Evolutionary conservation across 768 basidiomycete species (phyloP), one percentile per base, ranked within the genome.

Genomic region (Neoboletus brunneissimus): DNA sequence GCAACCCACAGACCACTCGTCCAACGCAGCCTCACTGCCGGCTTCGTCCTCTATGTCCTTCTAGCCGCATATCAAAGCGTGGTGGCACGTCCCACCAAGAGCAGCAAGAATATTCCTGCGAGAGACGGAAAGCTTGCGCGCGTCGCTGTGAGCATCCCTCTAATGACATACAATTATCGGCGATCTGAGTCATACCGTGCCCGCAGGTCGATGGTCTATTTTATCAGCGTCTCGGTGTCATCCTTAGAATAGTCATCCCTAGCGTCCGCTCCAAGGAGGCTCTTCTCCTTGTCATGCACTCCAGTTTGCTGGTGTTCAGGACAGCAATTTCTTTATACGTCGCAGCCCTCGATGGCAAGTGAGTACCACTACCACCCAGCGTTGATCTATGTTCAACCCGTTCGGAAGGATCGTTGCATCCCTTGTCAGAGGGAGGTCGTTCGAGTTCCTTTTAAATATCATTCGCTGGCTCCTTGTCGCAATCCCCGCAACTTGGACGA

Each of bases 291-390:
- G 74, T 86, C 44, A 88, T 92, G 80, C 95, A 98, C 73, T 91
- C 94, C 15, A 85, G 86, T 65, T 79, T 99, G 55, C 82, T 99
- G 52, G 79, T 98, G 15, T 88, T 91, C 61, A 77, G 96, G 62
- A 98, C 96, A 4, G 87, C 91, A 2, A 87, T 98, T 45, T 95
- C 92, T 16, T 76, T 99, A 18, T 98, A 97, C 67, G 94, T 99
- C 47, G 96, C 96, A 7, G 84, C 89, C 22, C 79, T 98, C 47
- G 96, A 98, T 67, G 96, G 96, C 72, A 88, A 84, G 89, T 91
- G 64, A 61, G 85, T 77, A 16, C 52, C 48, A 20, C 38, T 10
- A 9, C 38, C 32, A 31, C 31, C 41, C 52, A 40, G 31, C 48
- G 16, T 41, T 9, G 38, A 29, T 45, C 9, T 31, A 45, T 34